Evolutionary conservation across 306 rosid genomes (phyloP).

Genomic region (Inga laurina): DNA sequence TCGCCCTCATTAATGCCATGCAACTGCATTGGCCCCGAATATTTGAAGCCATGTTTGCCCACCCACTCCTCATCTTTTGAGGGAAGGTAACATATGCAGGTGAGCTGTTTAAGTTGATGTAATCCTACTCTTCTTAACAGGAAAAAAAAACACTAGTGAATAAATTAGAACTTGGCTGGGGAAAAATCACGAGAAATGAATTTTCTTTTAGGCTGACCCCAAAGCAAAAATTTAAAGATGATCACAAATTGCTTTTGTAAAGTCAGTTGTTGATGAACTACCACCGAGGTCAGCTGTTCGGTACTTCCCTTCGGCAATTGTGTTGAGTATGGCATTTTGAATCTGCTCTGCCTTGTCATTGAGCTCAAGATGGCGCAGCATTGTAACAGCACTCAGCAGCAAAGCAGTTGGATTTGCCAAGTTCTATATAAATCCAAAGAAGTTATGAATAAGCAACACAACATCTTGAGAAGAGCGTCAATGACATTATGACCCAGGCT

Average conservation of each 20-base stretch:
- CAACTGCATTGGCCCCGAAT: constrained; percentile 1
- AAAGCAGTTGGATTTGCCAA: constrained; percentile 98
- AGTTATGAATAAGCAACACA: constrained; percentile 22
- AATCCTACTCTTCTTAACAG: constrained; percentile 38
- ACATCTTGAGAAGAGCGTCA: not conserved
- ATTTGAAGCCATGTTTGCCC: constrained; percentile 27
- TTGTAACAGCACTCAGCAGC: constrained; percentile 81
- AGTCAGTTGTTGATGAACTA: constrained; percentile 72
- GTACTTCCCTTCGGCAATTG: constrained; percentile 90
- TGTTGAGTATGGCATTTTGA: constrained; percentile 79
- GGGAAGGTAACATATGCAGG: constrained; percentile 18
- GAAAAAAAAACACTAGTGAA: constrained; percentile 31
- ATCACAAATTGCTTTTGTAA: constrained; percentile 78
- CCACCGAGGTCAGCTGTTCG: constrained; percentile 99
- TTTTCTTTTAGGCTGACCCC: constrained; percentile 20
- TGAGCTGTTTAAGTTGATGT: constrained; percentile 43
- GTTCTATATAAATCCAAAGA: constrained; percentile 54
- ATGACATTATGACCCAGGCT: not conserved
- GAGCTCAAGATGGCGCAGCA: constrained; percentile 91
- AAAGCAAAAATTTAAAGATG: constrained; percentile 67
- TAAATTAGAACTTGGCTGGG: constrained; percentile 32
- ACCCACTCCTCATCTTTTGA: constrained; percentile 31
- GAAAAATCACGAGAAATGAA: constrained; percentile 37
- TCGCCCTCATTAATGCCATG: constrained; percentile 5
- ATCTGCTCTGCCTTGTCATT: constrained; percentile 78